Base-by-base conservation (phyloP, 169 alveolate species). In the Cryptosporidium sp. region DNA sequence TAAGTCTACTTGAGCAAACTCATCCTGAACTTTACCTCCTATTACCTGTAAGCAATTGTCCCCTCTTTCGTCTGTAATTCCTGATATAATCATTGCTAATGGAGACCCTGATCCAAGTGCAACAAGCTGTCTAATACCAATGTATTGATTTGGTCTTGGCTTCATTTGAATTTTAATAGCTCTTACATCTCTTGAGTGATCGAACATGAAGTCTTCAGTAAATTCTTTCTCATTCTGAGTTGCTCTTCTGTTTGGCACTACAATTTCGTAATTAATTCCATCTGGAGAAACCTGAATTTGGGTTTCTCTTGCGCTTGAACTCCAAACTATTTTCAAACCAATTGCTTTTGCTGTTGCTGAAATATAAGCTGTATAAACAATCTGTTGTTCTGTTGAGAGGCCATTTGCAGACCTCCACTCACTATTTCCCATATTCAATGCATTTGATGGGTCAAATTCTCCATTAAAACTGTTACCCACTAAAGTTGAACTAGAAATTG, bases 31-130 rank as follows among this genome's bases (percentile, higher is more conserved):
- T 61, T 26, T 75, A 12, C 86, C 86, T 33, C 86, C 73, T 59
- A 61, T 23, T 23, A 74, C 94, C 73, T 96, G 97, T 69, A 96
- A 91, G 55, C 98, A 96, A 94, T 94, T 94, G 35, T 96, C 98
- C 12, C 96, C 97, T 26, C 87, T 92, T 21, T 94, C 94, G 67
- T 95, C 95, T 26, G 98, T 93, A 9, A 95, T 93, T 52, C 98
- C 98, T 21, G 97, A 93, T 37, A 95, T 73, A 12, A 96, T 85
- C 94, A 95, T 91, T 51, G 96, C 92, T 69, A 95, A 70, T 9
- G 98, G 98, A 73, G 93, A 86, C 3, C 98, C 98, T 5, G 95
- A 93, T 7, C 98, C 98, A 52, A 95, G 91, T 8, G 95, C 92
- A 71, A 94, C 94, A 10, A 95, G 91, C 67, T 94, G 96, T 62